A percentile compares a stretch with the other conserved stretches of the same genome.
Conservation (phyloP, 148 eudicot genomes). For the Persicaria maculosa region DNA sequence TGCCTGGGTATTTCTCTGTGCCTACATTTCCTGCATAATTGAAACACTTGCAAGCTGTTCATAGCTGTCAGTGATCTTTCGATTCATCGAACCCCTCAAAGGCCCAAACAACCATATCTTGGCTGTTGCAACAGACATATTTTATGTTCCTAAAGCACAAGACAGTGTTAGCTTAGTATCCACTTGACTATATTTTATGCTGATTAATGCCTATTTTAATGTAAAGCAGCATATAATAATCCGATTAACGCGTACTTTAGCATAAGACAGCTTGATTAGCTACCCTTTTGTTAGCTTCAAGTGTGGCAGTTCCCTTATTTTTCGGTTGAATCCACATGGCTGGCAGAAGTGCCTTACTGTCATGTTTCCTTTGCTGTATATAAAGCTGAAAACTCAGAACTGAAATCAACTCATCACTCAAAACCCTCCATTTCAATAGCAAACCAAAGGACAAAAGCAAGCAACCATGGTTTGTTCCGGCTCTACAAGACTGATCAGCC, state of each 20-base stretch:
- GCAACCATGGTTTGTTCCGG: background rate
- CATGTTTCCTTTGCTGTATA: constrained; percentile 1
- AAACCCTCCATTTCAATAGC: too few relatives aligned
- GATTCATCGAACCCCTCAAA: background rate
- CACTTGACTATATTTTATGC: background rate
- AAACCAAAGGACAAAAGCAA: background rate
- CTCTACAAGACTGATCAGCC: background rate
- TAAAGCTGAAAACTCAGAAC: background rate
- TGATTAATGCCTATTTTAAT: background rate
- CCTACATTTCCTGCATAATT: background rate
- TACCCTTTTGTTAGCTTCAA: background rate
- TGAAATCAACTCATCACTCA: background rate
- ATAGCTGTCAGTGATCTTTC: background rate
- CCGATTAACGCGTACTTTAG: background rate
- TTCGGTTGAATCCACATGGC: background rate
- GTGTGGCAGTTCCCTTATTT: background rate
- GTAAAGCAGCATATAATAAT: background rate
- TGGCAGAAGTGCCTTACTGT: constrained; percentile 1
- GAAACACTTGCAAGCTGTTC: background rate
- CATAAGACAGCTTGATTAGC: background rate
- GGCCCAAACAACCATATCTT: background rate
- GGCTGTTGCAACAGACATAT: background rate
- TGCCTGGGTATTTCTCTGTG: background rate
- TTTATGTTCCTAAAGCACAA: background rate
- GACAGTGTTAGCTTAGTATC: background rate